Base-by-base conservation (phyloP, 306 rosid species). In the Herpetospermum pedunculosum region DNA sequence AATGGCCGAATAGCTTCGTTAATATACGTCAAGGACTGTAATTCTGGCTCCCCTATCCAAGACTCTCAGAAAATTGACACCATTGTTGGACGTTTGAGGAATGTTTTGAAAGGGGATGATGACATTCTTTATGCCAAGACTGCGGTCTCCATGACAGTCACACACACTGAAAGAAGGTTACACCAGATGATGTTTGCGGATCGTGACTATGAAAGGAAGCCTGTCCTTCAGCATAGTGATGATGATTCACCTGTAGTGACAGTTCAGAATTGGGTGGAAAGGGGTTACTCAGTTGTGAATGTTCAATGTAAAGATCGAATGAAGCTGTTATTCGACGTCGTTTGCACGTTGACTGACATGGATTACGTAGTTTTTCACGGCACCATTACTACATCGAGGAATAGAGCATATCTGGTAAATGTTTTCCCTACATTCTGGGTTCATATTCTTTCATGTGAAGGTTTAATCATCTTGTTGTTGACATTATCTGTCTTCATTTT, bases 171-270 rank as follows among this genome's bases (percentile, higher is more conserved):
- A 81, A 84, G 99, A 80, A 85, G 99, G 78, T 75, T 94, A n/a
- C 99, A 94, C 78, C 99, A 94, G 32, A 88, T 94, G 99, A 94
- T 94, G 99, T 94, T 87, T 15, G 84, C 86, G 0, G 99, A 94
- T 57, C 92, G 97, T 0, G 99, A 94, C 69, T 94, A 91, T 6
- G 91, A 91, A 53, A 79, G 90, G 77, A 81, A 83, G 67, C 97
- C 99, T 4, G 86, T 85, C 50, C 77, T 89, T 19, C 83, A 81
- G 70, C 65, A 11, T 32, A 49, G 49, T 35, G 77, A 81, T 35
- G 77, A 81, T 13, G 88, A 88, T 72, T 79, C 82, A 1, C 88
- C 90, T 0, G 34, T 74, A 0, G 92, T 94, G 25, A 87, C 87
- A 0, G 96, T 94, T 52, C 97, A 91, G 78, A 94, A 94, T 77